These are phyloP conservation scores for Suillus americanus DNA, from an alignment of 768 basidiomycete species.

Conservation along the genomic window DNA sequence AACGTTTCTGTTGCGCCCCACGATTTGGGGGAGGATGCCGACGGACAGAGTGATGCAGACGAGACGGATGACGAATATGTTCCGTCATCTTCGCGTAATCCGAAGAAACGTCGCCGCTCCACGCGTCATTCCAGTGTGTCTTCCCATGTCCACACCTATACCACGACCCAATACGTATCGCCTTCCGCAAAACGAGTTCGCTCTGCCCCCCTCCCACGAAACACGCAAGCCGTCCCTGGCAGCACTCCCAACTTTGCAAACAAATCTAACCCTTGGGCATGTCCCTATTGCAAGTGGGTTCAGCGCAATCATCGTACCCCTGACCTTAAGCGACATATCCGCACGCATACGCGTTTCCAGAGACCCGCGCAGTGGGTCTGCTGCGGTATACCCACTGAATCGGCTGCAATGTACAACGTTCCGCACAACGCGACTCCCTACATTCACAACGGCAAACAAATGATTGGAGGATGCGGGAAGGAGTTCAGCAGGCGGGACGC, in stretches of 20 bases:
- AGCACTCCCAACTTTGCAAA: conserved; percentile 17
- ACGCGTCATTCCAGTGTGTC: conserved; percentile 1
- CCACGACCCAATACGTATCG: conserved; percentile 3
- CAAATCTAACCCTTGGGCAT: conserved; percentile 39
- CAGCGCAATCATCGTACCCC: conserved; percentile 52
- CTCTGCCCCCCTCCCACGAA: conserved; percentile 42
- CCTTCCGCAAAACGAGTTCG: conserved; percentile 28
- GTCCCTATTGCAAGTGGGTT: conserved; percentile 48
- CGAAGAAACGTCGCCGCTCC: conserved; percentile 35
- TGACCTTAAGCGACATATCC: conserved; percentile 60
- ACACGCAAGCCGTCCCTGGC: conserved; percentile 39
- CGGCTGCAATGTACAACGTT: conserved; percentile 22
- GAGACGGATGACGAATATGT: conserved; percentile 46
- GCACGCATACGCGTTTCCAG: conserved; percentile 44
- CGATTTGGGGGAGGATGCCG: conserved; percentile 29
- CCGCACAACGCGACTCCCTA: conserved; percentile 25
- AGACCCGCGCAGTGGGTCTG: conserved; percentile 39
- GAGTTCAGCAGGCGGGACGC: conserved; percentile 40
- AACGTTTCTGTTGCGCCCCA: not conserved
- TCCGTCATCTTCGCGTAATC: conserved; percentile 35
- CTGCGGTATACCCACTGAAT: conserved; percentile 32
- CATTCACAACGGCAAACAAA: conserved; percentile 25
- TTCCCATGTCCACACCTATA: not conserved
- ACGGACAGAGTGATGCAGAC: conserved; percentile 39
- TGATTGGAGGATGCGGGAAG: conserved; percentile 39